Percentiles rank a stretch among this genome's conserved stretches.
Conservation (phyloP, 116 monocot species). For the Iris pallida region DNA sequence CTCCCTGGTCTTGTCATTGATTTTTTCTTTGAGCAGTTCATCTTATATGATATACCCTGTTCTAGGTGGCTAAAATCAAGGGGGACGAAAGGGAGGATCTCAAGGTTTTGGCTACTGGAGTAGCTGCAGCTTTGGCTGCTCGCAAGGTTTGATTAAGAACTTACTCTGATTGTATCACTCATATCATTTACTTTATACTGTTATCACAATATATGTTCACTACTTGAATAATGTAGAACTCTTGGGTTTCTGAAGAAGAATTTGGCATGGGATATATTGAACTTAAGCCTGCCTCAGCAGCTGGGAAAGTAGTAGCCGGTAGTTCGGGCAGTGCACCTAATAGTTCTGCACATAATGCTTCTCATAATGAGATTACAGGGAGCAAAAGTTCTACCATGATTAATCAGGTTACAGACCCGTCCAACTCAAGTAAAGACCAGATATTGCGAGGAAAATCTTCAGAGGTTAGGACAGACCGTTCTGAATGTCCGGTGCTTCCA, state of each 20-base stretch:
- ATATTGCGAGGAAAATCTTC: conserved; percentile 26
- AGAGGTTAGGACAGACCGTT: conserved; percentile 44
- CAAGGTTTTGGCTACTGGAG: conserved; percentile 94
- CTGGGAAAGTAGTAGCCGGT: conserved; percentile 25
- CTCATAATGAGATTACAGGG: conserved; percentile 24
- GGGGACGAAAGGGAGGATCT: conserved; percentile 92
- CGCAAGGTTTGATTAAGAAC: conserved; percentile 72
- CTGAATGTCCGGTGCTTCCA: conserved; percentile 19
- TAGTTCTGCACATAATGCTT: conserved; percentile 18
- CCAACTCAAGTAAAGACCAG: conserved; percentile 35
- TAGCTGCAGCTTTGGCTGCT: conserved; percentile 91
- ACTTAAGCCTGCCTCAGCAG: conserved; percentile 46
- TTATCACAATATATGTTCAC: background rate
- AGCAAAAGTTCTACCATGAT: conserved; percentile 21
- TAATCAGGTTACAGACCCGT: conserved; percentile 22
- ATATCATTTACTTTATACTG: background rate
- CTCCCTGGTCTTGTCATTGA: too few species aligned
- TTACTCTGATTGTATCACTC: background rate
- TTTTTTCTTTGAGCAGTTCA: too few species aligned
- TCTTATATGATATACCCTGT: background rate
- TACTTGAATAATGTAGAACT: conserved; percentile 39
- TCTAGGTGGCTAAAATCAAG: conserved; percentile 84
- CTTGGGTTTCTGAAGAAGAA: conserved; percentile 94
- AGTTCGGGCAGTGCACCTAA: conserved; percentile 22
- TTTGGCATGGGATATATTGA: conserved; percentile 91